Percentiles rank a stretch among this genome's conserved stretches.
Evolutionary conservation across 2,329 filamentous ascomycete genomes (phyloP).

Genomic region (Botrytis pseudocinerea): DNA sequence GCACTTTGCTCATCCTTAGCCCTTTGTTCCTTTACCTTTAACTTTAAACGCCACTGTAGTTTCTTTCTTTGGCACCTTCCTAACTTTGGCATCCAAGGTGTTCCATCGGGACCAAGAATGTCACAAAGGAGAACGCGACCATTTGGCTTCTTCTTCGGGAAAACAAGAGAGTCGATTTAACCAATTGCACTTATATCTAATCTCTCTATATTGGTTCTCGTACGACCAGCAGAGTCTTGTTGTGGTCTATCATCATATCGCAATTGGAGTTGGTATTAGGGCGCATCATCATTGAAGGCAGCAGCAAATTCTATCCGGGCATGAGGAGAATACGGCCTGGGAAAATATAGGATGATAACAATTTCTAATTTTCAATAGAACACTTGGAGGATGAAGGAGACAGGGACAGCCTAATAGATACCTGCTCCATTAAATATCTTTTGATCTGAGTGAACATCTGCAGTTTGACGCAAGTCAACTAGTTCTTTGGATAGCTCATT

Average conservation of each 20-base stretch:
- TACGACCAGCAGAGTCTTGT: background rate
- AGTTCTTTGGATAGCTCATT: too few relatives aligned
- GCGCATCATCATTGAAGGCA: background rate
- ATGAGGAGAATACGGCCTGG: background rate
- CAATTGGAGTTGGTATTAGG: background rate
- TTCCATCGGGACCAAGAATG: background rate
- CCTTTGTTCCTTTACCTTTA: too few relatives aligned
- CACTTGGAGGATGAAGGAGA: rapidly evolving
- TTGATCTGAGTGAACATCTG: background rate
- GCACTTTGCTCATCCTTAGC: too few relatives aligned
- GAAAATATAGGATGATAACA: background rate
- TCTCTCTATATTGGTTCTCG: background rate
- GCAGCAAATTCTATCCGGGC: rapidly evolving
- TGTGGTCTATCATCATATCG: background rate
- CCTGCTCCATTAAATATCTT: background rate
- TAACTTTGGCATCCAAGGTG: background rate
- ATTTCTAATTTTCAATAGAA: background rate
- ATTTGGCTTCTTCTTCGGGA: background rate
- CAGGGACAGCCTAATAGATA: background rate
- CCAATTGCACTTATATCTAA: too few relatives aligned
- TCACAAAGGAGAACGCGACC: background rate
- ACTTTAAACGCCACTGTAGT: too few relatives aligned
- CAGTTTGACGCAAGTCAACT: too few relatives aligned
- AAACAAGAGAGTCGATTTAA: background rate
- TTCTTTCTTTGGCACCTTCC: background rate